Evolutionary conservation across 1,139 yeast species (phyloP).

Genomic region (Saccharomycopsis hybrid): DNA sequence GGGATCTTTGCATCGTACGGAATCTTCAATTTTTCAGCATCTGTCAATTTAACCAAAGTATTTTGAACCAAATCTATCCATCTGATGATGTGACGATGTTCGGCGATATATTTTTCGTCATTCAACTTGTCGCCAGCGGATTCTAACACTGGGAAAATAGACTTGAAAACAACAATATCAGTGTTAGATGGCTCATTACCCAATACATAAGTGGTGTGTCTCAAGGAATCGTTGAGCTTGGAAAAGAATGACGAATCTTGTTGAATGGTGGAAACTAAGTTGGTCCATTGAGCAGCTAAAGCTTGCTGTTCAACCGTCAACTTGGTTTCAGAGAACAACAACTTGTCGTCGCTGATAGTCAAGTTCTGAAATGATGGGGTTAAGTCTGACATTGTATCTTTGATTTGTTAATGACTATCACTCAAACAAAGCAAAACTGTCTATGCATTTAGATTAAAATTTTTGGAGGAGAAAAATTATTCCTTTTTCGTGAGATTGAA

Average conservation of each 20-base stretch:
- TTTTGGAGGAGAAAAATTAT: too few relatives aligned
- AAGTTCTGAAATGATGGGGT: conserved; percentile 9
- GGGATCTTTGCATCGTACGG: conserved; percentile 61
- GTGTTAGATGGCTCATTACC: conserved; percentile 60
- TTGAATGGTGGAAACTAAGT: conserved; percentile 43
- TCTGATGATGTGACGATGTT: conserved; percentile 75
- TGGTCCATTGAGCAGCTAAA: conserved; percentile 73
- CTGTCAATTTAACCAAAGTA: conserved; percentile 38
- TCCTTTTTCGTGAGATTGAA: too few relatives aligned
- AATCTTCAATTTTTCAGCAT: conserved; percentile 47
- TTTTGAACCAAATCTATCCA: conserved; percentile 88
- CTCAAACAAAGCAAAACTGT: too few relatives aligned
- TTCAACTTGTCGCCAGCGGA: conserved; percentile 30
- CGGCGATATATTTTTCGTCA: conserved; percentile 43
- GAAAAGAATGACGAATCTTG: conserved; percentile 48
- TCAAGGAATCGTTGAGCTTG: conserved; percentile 63
- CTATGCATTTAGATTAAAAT: too few relatives aligned
- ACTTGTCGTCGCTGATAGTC: conserved; percentile 16
- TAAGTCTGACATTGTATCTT: conserved; percentile 10
- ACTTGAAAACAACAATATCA: conserved; percentile 64
- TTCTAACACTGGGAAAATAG: conserved; percentile 56
- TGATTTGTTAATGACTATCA: too few relatives aligned
- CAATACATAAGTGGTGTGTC: conserved; percentile 60
- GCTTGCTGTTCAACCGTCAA: conserved; percentile 50
- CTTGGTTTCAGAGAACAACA: conserved; percentile 15